These are phyloP conservation scores for Microstegium vimineum DNA, from an alignment of 176 grass and related monocot species.

Conservation along the genomic window DNA sequence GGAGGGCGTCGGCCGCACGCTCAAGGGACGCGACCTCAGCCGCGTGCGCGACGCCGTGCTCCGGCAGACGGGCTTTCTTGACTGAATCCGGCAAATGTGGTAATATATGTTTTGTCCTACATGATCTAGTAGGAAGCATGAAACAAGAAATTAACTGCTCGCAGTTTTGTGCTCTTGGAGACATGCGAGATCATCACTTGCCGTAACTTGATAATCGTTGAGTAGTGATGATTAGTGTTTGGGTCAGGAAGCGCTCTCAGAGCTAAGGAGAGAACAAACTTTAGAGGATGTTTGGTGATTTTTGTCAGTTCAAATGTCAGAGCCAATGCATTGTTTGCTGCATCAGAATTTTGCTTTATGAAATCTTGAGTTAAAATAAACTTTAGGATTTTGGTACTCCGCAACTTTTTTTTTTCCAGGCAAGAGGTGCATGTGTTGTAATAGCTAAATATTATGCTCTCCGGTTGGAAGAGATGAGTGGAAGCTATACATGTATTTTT, in stretches of 20 bases:
- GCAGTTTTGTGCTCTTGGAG: slow-evolving; percentile 11
- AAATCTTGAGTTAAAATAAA: background rate
- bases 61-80: slow-evolving; percentile 32
- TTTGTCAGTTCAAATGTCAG: slow-evolving; percentile 15
- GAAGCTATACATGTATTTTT: background rate
- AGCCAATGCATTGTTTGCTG: background rate
- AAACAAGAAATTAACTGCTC: background rate
- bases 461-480: no score
- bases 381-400: background rate
- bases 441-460: background rate
- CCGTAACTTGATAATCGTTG: slow-evolving; percentile 3
- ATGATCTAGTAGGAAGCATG: background rate
- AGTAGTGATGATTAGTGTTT: background rate
- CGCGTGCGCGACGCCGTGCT: slow-evolving; percentile 79
- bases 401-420: background rate
- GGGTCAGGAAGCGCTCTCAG: background rate
- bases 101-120: background rate
- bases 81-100: slow-evolving; percentile 22
- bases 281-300: slow-evolving; percentile 11
- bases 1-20: slow-evolving; percentile 77
- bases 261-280: background rate
- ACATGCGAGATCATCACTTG: background rate
- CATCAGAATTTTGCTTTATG: background rate
- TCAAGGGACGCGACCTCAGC: slow-evolving; percentile 85
- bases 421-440: background rate